These are phyloP conservation scores for Hypomontagnella submonticulosa DNA, from an alignment of 495 filamentous ascomycete genomes.

Conservation along the genomic window DNA sequence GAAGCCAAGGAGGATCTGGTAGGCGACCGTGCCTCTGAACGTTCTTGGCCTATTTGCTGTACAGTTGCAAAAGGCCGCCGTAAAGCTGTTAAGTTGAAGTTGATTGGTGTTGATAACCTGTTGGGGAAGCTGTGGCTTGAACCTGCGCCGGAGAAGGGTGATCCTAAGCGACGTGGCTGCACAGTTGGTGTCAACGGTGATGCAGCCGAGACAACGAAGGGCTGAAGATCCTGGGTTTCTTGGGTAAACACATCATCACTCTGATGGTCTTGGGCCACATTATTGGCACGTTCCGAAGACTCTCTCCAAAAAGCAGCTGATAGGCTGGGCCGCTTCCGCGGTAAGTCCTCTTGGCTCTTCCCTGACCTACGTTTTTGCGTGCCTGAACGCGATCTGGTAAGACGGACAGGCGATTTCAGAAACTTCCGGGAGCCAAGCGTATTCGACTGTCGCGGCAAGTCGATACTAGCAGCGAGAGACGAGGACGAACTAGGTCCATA, in stretches of 20 bases:
- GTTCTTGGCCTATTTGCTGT: conserved; percentile 49
- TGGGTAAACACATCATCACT: conserved; percentile 49
- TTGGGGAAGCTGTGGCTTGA: conserved; percentile 64
- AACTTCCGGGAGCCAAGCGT: conserved; percentile 56
- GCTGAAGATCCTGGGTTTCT: conserved; percentile 19
- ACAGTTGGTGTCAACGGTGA: conserved; percentile 36
- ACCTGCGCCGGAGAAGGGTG: conserved; percentile 57
- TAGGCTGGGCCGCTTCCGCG: conserved; percentile 55
- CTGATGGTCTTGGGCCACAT: conserved; percentile 1
- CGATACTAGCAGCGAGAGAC: conserved; percentile 53
- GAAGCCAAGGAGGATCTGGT: conserved; percentile 54
- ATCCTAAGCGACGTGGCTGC: conserved; percentile 59
- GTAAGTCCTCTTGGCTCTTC: conserved; percentile 45
- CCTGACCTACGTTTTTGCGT: conserved; percentile 59
- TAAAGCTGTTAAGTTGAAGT: conserved; percentile 55
- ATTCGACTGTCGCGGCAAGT: conserved; percentile 54
- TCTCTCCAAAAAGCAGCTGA: conserved; percentile 47
- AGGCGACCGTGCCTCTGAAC: conserved; percentile 41
- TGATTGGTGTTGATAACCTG: conserved; percentile 53
- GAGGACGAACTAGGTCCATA: conserved; percentile 63
- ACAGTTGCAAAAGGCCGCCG: conserved; percentile 60
- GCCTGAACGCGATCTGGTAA: conserved; percentile 55
- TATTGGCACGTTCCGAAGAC: conserved; percentile 13
- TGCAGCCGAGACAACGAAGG: conserved; percentile 30
- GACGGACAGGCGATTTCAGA: conserved; percentile 58